Evolutionary conservation across 169 alveolate species (phyloP), one percentile per base, ranked within the genome.

Genomic region (Eimeria falciformis): DNA sequence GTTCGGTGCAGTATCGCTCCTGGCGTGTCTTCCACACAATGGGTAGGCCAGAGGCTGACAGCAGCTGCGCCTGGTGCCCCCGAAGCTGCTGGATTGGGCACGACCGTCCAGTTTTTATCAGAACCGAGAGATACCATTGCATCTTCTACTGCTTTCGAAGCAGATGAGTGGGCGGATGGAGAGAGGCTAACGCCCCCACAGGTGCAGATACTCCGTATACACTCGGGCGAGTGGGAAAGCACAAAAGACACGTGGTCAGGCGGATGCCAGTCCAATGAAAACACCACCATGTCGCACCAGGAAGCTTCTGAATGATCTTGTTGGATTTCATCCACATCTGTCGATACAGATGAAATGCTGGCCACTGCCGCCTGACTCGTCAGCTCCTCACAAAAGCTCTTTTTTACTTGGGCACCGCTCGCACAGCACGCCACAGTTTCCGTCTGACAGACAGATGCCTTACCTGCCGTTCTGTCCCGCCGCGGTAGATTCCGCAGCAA

Each of bases 181-280:
- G 47, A 21, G n/a, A 55, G 69, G 73, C 75, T 40, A 33, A 43
- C 47, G 77, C 55, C 62, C 17, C 87, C 92, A 47, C 92, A 87
- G 43, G 27, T 18, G 65, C 92, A 87, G 5, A 78, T 62, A 7
- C 25, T 23, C 56, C 46, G 92, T 6, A 68, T 56, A 55, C 92
- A 87, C 5, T 58, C 69, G 37, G 62, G 40, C 46, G 85, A 75
- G 62, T 87, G 92, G n/a, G 65, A 68, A 23, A n/a, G 18, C 75
- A 78, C 65, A 78, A 87, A 87, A 12, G 92, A 87, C n/a, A 71
- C 69, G 78, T 87, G 92, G 47, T 87, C 56, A 3, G 84, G 77
- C 33, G 92, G 92, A 29, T 87, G 92, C 92, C 92, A 87, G 62
- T 87, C 92, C 43, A 37, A 86, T 11, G 78, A 68, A 5, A 69